Evolutionary conservation across 2,329 filamentous ascomycete genomes (phyloP), one percentile per base, ranked within the genome.

Genomic region (Didymosphaeria variabile): DNA sequence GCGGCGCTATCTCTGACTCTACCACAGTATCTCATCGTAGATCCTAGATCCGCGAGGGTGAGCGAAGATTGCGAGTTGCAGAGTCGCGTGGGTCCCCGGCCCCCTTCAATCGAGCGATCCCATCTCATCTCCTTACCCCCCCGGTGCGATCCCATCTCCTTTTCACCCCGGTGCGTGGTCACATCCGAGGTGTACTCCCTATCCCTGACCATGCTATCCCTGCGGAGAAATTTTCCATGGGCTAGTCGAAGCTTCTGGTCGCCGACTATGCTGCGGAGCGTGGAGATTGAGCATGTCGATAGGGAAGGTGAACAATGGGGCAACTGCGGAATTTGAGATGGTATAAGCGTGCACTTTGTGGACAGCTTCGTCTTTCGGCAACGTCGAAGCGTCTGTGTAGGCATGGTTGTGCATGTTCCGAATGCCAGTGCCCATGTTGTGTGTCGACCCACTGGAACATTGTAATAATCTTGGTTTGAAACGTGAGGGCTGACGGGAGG

Each of bases 41-140:
- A 44, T 44, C 40, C 40, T 44, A 13, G 40, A 44, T 44, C 40
- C n/a, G 40, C 40, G 8, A 17, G 26, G 4, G 6, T 29, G 26
- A 6, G 4, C 9, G n/a, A 13, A 7, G 10, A 17, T 17, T 52
- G 47, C 19, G 17, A 26, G 19, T 12, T 38, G n/a, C 12, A 12
- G 49, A 19, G 12, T 15, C 6, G 7, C 50, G 38, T 23, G 34
- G 38, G 34, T 9, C 38, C 52, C 52, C 23, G 52, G 52, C 15
- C 52, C 52, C 52, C 36, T 38, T 19, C 5, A 19, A 19, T 55
- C 52, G 44, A 38, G 40, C 52, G 38, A 26, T 44, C 38, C 36
- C 21, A 31, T 31, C 17, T 26, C 50, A n/a, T 5, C 10, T 23
- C 26, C 26, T n/a, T n/a, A n/a, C n/a, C 10, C 40, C 49, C 6